Conservation (phyloP, 306 rosid genomes). For the Lupinus albus region DNA sequence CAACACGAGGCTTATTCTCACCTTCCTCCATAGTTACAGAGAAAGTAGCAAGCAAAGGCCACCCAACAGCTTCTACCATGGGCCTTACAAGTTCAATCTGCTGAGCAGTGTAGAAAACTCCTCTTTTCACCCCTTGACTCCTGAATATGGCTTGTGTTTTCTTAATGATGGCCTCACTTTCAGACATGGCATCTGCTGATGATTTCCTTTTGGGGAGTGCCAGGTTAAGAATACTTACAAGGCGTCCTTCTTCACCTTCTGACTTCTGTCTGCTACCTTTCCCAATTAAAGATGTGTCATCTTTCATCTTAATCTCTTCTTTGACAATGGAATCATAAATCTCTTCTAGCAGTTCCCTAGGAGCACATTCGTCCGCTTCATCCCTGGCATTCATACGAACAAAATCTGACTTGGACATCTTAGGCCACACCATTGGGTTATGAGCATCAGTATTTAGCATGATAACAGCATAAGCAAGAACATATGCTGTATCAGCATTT, state of each 20-base stretch:
- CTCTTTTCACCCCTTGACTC: conserved; percentile 79
- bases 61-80: conserved; percentile 99
- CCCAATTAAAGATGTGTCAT: conserved; percentile 60
- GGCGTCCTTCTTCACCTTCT: conserved; percentile 88
- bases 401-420: conserved; percentile 94
- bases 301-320: conserved; percentile 94
- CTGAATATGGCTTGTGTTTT: conserved; percentile 90
- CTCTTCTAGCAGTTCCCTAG: conserved; percentile 86
- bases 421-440: conserved; percentile 99
- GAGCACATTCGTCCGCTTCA: conserved; percentile 90
- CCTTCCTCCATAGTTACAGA: conserved; percentile 99
- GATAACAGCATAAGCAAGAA: conserved; percentile 97
- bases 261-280: conserved; percentile 70
- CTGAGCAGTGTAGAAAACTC: conserved; percentile 87
- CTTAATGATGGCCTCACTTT: conserved; percentile 93
- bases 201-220: conserved; percentile 84
- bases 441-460: conserved; percentile 98
- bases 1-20: conserved; percentile 88
- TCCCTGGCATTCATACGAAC: conserved; percentile 83
- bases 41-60: conserved; percentile 99
- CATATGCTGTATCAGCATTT: conserved; percentile 97
- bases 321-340: conserved; percentile 89
- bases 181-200: conserved; percentile 70
- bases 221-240: conserved; percentile 90
- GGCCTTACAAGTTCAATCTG: conserved; percentile 99